These are phyloP conservation scores for Sugiyamaella paludigena DNA, from an alignment of 1,139 yeast genomes.

Conservation along the genomic window DNA sequence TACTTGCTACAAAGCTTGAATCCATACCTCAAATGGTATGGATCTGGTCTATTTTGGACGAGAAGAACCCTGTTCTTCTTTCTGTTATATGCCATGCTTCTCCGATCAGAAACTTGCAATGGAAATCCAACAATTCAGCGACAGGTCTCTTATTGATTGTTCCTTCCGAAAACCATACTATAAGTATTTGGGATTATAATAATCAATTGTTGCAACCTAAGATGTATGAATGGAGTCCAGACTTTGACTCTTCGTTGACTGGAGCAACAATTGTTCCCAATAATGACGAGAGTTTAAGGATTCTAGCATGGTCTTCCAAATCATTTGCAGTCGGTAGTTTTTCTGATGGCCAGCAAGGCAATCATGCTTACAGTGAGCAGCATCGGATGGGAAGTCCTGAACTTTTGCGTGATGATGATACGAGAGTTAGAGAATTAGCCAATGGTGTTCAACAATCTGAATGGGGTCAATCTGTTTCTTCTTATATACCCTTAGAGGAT, in stretches of 20 bases:
- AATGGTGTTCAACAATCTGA: conserved; percentile 28
- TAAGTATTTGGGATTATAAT: conserved; percentile 23
- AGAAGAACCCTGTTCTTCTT: conserved; percentile 9
- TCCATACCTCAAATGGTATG: conserved; percentile 26
- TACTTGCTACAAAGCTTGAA: conserved; percentile 21
- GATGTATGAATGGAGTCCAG: conserved; percentile 15
- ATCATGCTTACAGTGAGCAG: background rate
- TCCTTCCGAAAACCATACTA: conserved; percentile 18
- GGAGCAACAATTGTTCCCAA: conserved; percentile 4
- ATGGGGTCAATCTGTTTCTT: conserved; percentile 23
- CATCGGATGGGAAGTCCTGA: background rate
- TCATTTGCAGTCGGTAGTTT: conserved; percentile 1
- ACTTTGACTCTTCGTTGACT: conserved; percentile 6
- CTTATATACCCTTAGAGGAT: conserved; percentile 23
- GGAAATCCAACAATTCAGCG: conserved; percentile 15
- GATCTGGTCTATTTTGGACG: conserved; percentile 23
- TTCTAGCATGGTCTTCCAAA: conserved; percentile 8
- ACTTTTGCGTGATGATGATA: conserved; percentile 26
- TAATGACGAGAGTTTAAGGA: background rate
- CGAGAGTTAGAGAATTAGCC: conserved; percentile 24
- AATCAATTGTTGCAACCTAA: conserved; percentile 12
- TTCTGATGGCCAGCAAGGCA: background rate
- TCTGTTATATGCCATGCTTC: conserved; percentile 23
- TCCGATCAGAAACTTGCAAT: conserved; percentile 18
- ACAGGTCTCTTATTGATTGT: conserved; percentile 15